Evolutionary conservation across 805 yeast species (phyloP), one percentile per base, ranked within the genome.

Genomic region (Candida ficus): DNA sequence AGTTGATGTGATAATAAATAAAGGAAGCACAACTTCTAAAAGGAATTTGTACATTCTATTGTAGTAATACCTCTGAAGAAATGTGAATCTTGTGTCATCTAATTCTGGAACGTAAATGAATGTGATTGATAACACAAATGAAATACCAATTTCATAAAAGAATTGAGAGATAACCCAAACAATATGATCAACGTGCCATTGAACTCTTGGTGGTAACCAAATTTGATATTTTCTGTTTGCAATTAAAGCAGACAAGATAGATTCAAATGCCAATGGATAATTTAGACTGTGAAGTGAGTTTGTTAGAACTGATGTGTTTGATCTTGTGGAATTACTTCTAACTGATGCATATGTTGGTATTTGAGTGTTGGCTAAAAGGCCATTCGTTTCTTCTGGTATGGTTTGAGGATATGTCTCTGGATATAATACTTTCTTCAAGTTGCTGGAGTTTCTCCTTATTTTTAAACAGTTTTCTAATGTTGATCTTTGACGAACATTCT

Each of bases 81-180:
- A 43, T 5, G 56, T 49, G 12, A 68, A 60, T 33, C 34, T 40
- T 3, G 57, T 52, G 28, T 61, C 49, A 13, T 51, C 50, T 31
- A 66, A 58, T 2, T 57, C 62, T 3, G 68, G 68, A 2, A 64
- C 64, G 45, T 63, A 68, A 29, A 66, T 63, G 57, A 67, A 66
- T 39, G 67, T 61, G 12, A 66, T 63, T 25, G 71, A 66, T 16
- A 64, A 43, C 3, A 66, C 44, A 20, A 66, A 48, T 2, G 64
- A 41, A 33, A 63, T 57, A 1, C 71, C 73, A 19, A 63, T 55
- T 35, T 54, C 58, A 13, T 52, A 48, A 2, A 50, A 19, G 35
- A 44, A 41, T 16, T 53, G 44, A 16, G 46, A 13, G 3, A 44
- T 21, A 23, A 52, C 43, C 42, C 42, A 41, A 7, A 37, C 16